phyloP scores from a whole-genome alignment of 768 basidiomycete genomes.

The Termitomyces sp. region DNA sequence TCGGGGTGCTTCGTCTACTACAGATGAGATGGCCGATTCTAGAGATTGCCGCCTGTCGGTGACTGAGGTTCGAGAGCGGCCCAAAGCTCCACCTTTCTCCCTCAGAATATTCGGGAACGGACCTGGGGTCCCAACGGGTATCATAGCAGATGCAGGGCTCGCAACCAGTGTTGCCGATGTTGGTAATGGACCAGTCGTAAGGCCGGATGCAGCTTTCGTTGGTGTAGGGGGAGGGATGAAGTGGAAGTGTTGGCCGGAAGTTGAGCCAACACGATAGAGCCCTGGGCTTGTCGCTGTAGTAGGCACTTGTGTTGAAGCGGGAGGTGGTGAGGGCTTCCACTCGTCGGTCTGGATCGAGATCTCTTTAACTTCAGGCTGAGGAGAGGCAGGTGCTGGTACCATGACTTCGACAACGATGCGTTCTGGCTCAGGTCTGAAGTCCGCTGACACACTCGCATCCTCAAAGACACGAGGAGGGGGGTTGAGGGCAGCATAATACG shows the following conservation, averaged over 20 bases:
- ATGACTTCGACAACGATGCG: slow-evolving; percentile 23
- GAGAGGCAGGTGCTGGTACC: slow-evolving; percentile 27
- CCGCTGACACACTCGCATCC: slow-evolving; percentile 36
- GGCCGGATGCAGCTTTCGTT: slow-evolving; percentile 11
- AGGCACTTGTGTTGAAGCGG: slow-evolving; percentile 28
- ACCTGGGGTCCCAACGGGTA: slow-evolving; percentile 30
- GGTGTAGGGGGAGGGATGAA: slow-evolving; percentile 57
- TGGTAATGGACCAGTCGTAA: slow-evolving; percentile 20
- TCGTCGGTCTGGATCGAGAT: slow-evolving; percentile 79
- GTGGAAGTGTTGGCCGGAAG: slow-evolving; percentile 49
- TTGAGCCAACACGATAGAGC: slow-evolving; percentile 53
- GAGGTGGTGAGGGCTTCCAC: slow-evolving; percentile 47
- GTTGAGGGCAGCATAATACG: slow-evolving; percentile 25
- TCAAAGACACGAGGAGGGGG: slow-evolving; percentile 43
- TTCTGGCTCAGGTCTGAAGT: slow-evolving; percentile 31
- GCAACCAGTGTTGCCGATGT: slow-evolving; percentile 25
- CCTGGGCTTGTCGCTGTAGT: slow-evolving; percentile 26
- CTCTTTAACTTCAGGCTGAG: slow-evolving; percentile 66
- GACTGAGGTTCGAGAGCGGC: slow-evolving; percentile 44
- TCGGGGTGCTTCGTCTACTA: slow-evolving; percentile 36
- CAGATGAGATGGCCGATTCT: slow-evolving; percentile 60
- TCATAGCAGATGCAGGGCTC: slow-evolving; percentile 27
- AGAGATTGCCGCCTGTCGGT: slow-evolving; percentile 68
- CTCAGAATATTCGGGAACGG: slow-evolving; percentile 35
- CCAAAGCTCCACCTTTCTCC: slow-evolving; percentile 48